phyloP scores from a whole-genome alignment of 352 stramenopile genomes.

The Phytophthora hibernalis region DNA sequence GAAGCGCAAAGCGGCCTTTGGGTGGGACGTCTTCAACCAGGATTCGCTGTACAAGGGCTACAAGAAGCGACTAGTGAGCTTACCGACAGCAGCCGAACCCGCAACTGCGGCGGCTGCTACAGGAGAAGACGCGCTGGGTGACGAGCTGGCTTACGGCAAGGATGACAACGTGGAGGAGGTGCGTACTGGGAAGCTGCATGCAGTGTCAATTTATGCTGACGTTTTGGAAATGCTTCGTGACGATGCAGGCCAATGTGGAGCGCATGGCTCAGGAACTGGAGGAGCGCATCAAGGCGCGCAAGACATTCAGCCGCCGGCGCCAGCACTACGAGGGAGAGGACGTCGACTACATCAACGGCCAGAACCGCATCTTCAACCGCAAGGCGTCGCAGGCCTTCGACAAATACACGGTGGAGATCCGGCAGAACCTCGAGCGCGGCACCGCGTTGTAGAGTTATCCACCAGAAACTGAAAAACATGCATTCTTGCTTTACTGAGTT shows the following conservation, averaged over 20 bases:
- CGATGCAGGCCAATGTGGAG: conserved; percentile 60
- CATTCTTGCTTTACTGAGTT: conserved; percentile 1
- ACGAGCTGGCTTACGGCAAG: conserved; percentile 76
- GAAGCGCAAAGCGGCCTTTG: conserved; percentile 83
- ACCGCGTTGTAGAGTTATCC: conserved; percentile 90
- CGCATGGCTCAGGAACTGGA: conserved; percentile 81
- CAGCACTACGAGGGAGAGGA: conserved; percentile 91
- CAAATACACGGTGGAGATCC: conserved; percentile 98
- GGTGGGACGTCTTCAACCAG: conserved; percentile 89
- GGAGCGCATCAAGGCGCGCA: conserved; percentile 71
- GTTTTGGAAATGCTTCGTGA: neutral
- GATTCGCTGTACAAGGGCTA: conserved; percentile 87
- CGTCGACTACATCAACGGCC: conserved; percentile 98
- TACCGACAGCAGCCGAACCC: conserved; percentile 47
- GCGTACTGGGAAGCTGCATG: conserved; percentile 5
- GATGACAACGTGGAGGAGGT: conserved; percentile 61
- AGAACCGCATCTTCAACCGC: conserved; percentile 98
- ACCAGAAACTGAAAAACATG: neutral
- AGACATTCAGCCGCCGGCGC: conserved; percentile 80
- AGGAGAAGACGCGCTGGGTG: conserved; percentile 39
- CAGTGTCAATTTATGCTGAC: conserved; percentile 1
- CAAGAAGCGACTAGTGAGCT: conserved; percentile 78
- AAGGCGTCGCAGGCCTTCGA: conserved; percentile 97
- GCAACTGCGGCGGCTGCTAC: conserved; percentile 13
- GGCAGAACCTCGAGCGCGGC: conserved; percentile 97